Conservation (phyloP, 2,329 filamentous ascomycete genomes). For the Aurifilum marmelostoma region DNA sequence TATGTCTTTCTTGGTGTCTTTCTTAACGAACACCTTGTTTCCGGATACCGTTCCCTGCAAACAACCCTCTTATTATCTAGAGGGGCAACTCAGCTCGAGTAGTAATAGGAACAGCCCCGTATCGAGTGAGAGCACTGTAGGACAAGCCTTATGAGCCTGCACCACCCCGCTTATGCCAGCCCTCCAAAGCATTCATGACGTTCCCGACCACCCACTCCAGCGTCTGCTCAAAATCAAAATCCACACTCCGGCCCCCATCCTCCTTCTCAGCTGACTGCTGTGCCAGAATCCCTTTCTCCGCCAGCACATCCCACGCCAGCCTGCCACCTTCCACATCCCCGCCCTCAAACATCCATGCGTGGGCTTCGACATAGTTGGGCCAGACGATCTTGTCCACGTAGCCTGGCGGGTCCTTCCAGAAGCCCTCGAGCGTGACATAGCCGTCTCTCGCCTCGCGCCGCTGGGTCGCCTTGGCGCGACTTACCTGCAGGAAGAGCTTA, state of each 20-base stretch:
- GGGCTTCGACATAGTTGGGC: conserved; percentile 87
- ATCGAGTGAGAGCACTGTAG: too few relatives aligned
- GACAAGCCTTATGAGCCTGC: background rate
- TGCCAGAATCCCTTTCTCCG: conserved; percentile 48
- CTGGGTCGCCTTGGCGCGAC: conserved; percentile 64
- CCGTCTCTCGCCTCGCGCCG: conserved; percentile 71
- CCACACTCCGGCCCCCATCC: conserved; percentile 41
- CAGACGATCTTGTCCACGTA: conserved; percentile 96
- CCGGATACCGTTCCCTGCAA: background rate
- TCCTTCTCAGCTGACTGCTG: conserved; percentile 52
- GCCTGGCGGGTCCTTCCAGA: conserved; percentile 92
- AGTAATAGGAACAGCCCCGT: too few relatives aligned
- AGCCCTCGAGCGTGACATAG: conserved; percentile 84
- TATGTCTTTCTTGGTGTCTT: too few relatives aligned
- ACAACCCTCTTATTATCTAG: background rate
- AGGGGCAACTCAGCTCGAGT: background rate
- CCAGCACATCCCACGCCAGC: conserved; percentile 49
- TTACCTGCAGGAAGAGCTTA: conserved; percentile 76
- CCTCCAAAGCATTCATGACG: conserved; percentile 54
- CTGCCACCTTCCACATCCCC: conserved; percentile 65
- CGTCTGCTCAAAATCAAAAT: conserved; percentile 63
- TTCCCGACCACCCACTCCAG: conserved; percentile 71
- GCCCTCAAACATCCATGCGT: conserved; percentile 76
- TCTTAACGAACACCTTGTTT: too few relatives aligned
- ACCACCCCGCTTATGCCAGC: background rate